These are phyloP conservation scores for Leucocoprinus leucothites DNA, from an alignment of 768 basidiomycete genomes.

Conservation along the genomic window DNA sequence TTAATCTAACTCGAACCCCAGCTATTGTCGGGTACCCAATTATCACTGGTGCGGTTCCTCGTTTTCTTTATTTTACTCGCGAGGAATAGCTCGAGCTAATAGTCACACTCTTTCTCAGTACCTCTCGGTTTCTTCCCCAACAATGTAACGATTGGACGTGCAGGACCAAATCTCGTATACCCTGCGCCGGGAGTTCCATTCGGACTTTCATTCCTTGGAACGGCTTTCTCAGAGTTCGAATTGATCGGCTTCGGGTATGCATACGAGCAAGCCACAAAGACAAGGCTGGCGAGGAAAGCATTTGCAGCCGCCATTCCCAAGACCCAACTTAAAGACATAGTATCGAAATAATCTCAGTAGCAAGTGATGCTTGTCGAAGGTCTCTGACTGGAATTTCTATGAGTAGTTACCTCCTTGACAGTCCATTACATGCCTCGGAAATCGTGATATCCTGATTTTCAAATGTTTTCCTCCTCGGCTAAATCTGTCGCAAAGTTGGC, in stretches of 20 bases:
- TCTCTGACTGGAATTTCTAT: too few species aligned
- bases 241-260: constrained; percentile 60
- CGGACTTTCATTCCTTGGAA: constrained; percentile 60
- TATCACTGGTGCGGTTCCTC: constrained; percentile 46
- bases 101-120: constrained; percentile 31
- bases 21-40: constrained; percentile 68
- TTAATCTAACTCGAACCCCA: constrained; percentile 16
- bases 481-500: too few species aligned
- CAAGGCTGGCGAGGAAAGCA: constrained; percentile 44
- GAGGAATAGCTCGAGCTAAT: background rate
- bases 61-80: background rate
- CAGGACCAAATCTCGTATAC: constrained; percentile 41
- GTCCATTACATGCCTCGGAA: too few species aligned
- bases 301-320: constrained; percentile 52
- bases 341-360: constrained; percentile 13
- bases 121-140: constrained; percentile 60
- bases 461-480: too few species aligned
- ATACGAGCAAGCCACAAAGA: constrained; percentile 62
- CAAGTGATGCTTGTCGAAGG: background rate
- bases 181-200: constrained; percentile 58
- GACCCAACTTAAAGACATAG: constrained; percentile 41
- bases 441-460: too few species aligned
- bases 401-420: too few species aligned
- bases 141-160: constrained; percentile 34
- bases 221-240: constrained; percentile 56